Base-by-base conservation (phyloP, 129 eudicot genomes). In the Pulicaria dysenterica region DNA sequence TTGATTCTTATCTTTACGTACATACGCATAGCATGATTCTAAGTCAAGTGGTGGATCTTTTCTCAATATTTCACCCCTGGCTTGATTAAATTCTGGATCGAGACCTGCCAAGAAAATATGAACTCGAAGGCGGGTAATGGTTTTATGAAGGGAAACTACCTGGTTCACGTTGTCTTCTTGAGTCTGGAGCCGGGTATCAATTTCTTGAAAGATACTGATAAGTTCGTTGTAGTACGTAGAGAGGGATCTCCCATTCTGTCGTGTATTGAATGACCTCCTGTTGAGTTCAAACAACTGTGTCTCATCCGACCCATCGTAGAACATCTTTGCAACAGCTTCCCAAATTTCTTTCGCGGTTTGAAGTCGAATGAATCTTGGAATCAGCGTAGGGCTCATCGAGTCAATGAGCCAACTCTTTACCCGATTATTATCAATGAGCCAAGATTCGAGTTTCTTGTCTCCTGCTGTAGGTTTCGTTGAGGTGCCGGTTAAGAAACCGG, bases 331-430 rank as follows among this genome's bases (percentile, higher is more conserved):
- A 19, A 64, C 69, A 5, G 69, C 69, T 12, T 64, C 69, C 53
- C 69, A 64, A 41, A 64, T 64, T n/a, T 64, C 69, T 5, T 42
- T 64, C 9, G 69, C 53, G 0, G 69, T 64, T n/a, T 43, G 15
- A 11, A 64, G 10, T n/a, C 69, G 69, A 19, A 64, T 64, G 53
- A 64, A 64, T n/a, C 50, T 43, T 64, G 48, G 69, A 16, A 64
- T 64, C 53, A 64, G 10, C 19, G 56, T 47, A 3, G 72, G 72
- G 56, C n/a, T 67, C 72, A 67, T 73, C 9, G 77, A 56, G 40
- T n/a, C n/a, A n/a, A n/a, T n/a, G n/a, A n/a, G n/a, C n/a, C n/a
- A n/a, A n/a, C n/a, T n/a, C n/a, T n/a, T n/a, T n/a, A n/a, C n/a
- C n/a, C n/a, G n/a, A n/a, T n/a, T n/a, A n/a, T n/a, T n/a, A n/a